A percentile compares a stretch with the other conserved stretches of the same genome.
Conservation (phyloP, 2,329 filamentous ascomycete species). For the Sporothrix brunneoviolacea region DNA sequence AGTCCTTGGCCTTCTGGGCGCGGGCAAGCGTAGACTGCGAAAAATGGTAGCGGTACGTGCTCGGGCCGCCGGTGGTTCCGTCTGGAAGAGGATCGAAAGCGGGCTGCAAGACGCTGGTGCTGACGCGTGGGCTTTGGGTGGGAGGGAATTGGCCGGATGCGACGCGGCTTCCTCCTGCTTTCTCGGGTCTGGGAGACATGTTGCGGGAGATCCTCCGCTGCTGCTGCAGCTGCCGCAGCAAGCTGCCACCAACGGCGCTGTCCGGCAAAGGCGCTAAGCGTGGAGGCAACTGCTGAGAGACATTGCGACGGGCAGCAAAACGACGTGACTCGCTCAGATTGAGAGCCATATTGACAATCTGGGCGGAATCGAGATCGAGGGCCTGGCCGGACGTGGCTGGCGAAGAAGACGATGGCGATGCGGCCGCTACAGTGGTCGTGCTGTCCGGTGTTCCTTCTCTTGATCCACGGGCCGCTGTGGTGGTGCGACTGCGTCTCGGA, state of each 20-base stretch:
- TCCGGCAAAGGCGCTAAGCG: slow-evolving; percentile 47
- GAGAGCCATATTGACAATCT: slow-evolving; percentile 89
- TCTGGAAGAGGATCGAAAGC: slow-evolving; percentile 28
- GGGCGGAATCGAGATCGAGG: slow-evolving; percentile 68
- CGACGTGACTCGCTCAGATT: slow-evolving; percentile 77
- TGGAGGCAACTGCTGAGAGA: slow-evolving; percentile 44
- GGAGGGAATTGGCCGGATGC: not conserved
- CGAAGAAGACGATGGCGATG: not conserved
- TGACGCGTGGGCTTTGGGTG: slow-evolving; percentile 25
- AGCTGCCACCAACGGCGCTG: slow-evolving; percentile 48
- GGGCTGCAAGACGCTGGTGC: slow-evolving; percentile 38
- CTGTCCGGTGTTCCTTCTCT: not conserved
- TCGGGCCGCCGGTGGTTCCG: slow-evolving; percentile 19
- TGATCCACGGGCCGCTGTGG: slow-evolving; percentile 21
- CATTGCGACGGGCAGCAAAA: slow-evolving; percentile 53
- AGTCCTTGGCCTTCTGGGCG: slow-evolving; percentile 75
- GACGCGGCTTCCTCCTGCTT: slow-evolving; percentile 26
- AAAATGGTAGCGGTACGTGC: slow-evolving; percentile 57
- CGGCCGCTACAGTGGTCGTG: slow-evolving; percentile 18
- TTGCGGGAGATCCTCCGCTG: slow-evolving; percentile 58
- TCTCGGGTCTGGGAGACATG: slow-evolving; percentile 51
- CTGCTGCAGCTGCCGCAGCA: slow-evolving; percentile 65
- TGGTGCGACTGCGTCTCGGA: not conserved
- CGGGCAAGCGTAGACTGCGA: slow-evolving; percentile 74
- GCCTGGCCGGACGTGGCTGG: not conserved